Evolutionary conservation across 306 rosid species (phyloP).

Genomic region (Cicer yamashitae): DNA sequence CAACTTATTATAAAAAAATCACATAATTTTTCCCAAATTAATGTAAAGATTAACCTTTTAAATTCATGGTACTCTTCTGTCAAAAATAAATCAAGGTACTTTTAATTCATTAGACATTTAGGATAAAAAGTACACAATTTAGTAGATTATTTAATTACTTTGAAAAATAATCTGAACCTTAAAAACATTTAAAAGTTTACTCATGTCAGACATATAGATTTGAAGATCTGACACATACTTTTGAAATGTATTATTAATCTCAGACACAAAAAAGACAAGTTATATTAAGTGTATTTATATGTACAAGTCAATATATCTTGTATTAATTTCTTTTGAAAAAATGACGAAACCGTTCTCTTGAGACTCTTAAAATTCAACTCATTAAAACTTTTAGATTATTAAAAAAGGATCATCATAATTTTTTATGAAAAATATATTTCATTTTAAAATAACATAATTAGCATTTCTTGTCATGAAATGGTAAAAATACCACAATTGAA

Average conservation of each 20-base stretch:
- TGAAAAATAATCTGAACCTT: neutral
- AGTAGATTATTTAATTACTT: neutral
- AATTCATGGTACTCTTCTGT: neutral
- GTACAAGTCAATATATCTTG: neutral
- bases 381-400: neutral
- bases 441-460: neutral
- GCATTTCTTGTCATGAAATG: no score
- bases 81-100: neutral
- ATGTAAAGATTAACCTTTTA: neutral
- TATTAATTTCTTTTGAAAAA: neutral
- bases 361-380: neutral
- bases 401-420: neutral
- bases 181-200: neutral
- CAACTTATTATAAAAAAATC: neutral
- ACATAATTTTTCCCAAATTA: neutral
- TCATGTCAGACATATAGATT: neutral
- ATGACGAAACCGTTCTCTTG: rapidly evolving
- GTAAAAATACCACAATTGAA: no score
- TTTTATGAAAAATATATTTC: neutral
- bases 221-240: neutral
- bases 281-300: neutral
- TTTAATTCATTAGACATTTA: neutral
- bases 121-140: neutral
- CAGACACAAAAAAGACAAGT: neutral
- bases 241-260: neutral